Evolutionary conservation across 2,329 filamentous ascomycete genomes (phyloP), one percentile per base, ranked within the genome.

Genomic region (Colletotrichum sp.): DNA sequence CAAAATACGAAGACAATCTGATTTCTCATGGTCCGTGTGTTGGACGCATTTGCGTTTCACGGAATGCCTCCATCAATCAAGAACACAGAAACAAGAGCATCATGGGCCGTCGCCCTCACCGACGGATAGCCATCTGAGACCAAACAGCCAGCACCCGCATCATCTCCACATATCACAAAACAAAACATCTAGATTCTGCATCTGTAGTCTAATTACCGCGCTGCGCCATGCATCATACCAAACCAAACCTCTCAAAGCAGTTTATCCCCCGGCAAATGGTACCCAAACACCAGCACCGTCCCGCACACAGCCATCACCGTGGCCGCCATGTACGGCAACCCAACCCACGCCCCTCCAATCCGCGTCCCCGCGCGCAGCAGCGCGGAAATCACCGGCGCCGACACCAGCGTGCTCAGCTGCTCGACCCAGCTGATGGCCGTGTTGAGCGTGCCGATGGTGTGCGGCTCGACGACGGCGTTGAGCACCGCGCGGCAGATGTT

Each of bases 361-460:
- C 85, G 78, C 62, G 90, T 79, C 0, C 90, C 90, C 2, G 80
- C 77, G 43, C 85, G 83, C 52, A 91, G 85, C 8, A 90, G 79
- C 79, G 82, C 83, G 2, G 88, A 88, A 38, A 91, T 81, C 0
- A 87, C 75, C 0, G 90, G 89, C 2, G 85, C 84, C 0, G 85
- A 86, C 7, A 88, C 65, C 75, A 91, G 85, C 3, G 86, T 78
- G n/a, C 89, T 88, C 13, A 87, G 55, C 10, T 85, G 87, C 76
- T 92, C 89, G 36, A 89, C 79, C 28, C 91, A 83, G 4, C 86
- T 85, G 12, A 92, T 83, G 6, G 89, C 82, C 6, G 88, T 89
- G 79, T 91, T 92, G 28, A 91, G 82, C 1, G 87, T 87, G 26
- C 89, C 90, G 15, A 91, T 84, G 6, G 90, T 87, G 73, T 90